phyloP scores from a whole-genome alignment of 257 asterid species.

The Solanum etuberosum region DNA sequence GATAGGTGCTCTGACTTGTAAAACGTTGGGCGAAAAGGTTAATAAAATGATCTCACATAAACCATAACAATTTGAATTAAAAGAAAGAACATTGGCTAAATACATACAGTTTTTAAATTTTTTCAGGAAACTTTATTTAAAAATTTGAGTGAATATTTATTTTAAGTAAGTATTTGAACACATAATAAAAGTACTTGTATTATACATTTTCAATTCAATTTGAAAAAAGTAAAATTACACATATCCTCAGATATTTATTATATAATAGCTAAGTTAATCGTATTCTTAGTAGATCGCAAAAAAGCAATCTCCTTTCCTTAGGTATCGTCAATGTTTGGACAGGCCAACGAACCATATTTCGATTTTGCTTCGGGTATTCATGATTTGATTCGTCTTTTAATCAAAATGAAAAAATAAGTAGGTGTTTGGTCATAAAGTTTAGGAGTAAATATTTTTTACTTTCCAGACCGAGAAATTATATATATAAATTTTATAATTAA shows the following conservation, averaged over 20 bases:
- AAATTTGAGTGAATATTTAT: background rate
- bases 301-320: no score
- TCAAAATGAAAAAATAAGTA: background rate
- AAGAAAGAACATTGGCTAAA: no score
- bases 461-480: no score
- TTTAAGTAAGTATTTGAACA: no score
- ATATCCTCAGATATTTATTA: background rate
- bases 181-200: background rate
- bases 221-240: no score
- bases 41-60: background rate
- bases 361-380: background rate
- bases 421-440: background rate
- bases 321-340: background rate
- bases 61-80: background rate
- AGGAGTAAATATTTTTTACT: no score
- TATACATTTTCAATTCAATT: no score
- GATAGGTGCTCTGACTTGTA: background rate
- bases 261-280: no score
- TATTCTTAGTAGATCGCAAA: no score
- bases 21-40: background rate
- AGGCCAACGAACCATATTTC: background rate
- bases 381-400: background rate
- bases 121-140: background rate
- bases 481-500: no score
- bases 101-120: no score